Conservation (phyloP, 176 grass and related monocot genomes). For the Chrysopogon serrulatus region DNA sequence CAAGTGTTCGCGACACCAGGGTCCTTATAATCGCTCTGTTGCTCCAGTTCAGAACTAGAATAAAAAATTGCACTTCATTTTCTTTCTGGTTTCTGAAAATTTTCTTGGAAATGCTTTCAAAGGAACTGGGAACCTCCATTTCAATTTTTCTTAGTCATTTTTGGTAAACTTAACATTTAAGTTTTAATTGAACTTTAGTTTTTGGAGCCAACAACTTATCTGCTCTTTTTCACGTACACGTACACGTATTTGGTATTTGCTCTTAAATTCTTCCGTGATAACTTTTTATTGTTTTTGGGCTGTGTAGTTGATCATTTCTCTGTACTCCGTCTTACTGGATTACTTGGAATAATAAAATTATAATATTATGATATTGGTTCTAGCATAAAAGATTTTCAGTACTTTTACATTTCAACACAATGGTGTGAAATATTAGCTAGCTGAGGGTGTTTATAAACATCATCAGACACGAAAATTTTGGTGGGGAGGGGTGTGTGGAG, state of each 20-base stretch:
- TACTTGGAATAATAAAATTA: too few species aligned
- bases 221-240: not conserved
- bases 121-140: not conserved
- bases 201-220: not conserved
- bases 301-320: not conserved
- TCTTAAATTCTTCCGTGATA: not conserved
- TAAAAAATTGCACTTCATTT: not conserved
- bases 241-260: not conserved
- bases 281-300: not conserved
- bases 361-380: not conserved
- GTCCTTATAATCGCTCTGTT: not conserved
- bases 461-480: not conserved
- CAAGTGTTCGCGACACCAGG: not conserved
- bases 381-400: not conserved
- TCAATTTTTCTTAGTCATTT: not conserved
- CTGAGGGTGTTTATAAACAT: not conserved
- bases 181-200: not conserved
- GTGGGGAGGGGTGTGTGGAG: not conserved
- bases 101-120: not conserved
- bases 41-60: not conserved
- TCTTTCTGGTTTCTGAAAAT: not conserved
- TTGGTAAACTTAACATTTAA: not conserved
- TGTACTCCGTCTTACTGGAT: not conserved
- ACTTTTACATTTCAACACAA: not conserved
- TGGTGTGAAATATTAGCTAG: not conserved